These are phyloP conservation scores for Teratosphaeria zuluensis DNA, from an alignment of 2,329 filamentous ascomycete species.

Conservation along the genomic window DNA sequence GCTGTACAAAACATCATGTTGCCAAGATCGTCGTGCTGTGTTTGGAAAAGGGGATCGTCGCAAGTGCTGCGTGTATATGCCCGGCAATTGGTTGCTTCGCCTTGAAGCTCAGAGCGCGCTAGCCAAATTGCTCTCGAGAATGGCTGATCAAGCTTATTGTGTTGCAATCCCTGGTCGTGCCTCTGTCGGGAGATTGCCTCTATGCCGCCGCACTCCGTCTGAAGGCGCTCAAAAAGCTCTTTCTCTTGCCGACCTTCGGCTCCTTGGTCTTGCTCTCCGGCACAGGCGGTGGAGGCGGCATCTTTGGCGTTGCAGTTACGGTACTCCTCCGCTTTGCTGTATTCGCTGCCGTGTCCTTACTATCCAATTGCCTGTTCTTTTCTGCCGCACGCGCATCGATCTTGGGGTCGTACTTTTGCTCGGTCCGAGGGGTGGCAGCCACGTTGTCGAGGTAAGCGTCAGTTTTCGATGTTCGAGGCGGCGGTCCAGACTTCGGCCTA, in stretches of 20 bases:
- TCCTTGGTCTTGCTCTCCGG: constrained; percentile 17
- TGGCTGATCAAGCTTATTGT: neutral
- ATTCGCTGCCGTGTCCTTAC: constrained; percentile 12
- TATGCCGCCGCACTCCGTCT: constrained; percentile 14
- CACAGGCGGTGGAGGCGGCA: constrained; percentile 13
- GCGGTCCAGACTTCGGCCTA: neutral
- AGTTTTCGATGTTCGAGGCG: neutral
- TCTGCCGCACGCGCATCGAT: constrained; percentile 5
- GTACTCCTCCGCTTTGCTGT: constrained; percentile 21
- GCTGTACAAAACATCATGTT: neutral
- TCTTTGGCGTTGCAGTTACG: constrained; percentile 18
- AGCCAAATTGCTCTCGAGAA: neutral
- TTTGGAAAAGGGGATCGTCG: no score
- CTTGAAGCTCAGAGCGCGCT: neutral
- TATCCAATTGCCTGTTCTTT: constrained; percentile 1
- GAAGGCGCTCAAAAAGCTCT: constrained; percentile 39
- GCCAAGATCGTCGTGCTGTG: neutral
- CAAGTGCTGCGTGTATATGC: no score
- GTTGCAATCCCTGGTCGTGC: neutral
- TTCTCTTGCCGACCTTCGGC: constrained; percentile 35
- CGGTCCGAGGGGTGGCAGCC: neutral
- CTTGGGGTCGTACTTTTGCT: constrained; percentile 4
- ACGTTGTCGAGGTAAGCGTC: constrained; percentile 6
- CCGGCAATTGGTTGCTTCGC: neutral
- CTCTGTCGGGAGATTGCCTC: neutral